Evolutionary conservation across 441 rosid species (phyloP).

Genomic region (Mallotus repandus): DNA sequence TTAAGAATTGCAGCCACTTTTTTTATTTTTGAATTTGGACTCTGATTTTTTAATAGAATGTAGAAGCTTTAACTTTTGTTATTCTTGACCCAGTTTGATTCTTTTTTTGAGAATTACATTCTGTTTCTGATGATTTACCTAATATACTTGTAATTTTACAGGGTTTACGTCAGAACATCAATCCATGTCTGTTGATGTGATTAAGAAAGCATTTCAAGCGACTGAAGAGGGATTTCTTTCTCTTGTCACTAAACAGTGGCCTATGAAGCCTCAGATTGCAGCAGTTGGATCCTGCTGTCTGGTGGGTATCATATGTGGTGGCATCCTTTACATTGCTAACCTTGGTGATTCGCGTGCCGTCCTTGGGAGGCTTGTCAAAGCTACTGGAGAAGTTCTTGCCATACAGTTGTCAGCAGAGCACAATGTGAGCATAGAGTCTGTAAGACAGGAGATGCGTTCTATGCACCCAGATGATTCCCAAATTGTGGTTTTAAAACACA

Average conservation of each 20-base stretch:
- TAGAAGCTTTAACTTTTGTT: not conserved
- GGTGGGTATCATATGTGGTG: constrained; percentile 68
- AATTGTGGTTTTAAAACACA: constrained; percentile 85
- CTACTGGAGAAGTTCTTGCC: constrained; percentile 79
- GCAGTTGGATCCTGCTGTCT: constrained; percentile 97
- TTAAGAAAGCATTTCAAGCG: constrained; percentile 79
- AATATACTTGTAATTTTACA: constrained; percentile 30
- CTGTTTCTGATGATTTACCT: not conserved
- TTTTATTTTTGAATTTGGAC: not conserved
- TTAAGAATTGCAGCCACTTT: not conserved
- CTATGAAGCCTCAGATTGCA: constrained; percentile 78
- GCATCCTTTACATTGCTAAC: constrained; percentile 85
- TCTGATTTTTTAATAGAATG: not conserved
- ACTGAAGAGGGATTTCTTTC: constrained; percentile 91
- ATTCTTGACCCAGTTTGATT: not conserved
- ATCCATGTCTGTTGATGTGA: constrained; percentile 73
- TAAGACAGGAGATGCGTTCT: constrained; percentile 76
- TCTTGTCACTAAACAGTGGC: constrained; percentile 74
- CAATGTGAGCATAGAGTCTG: constrained; percentile 79
- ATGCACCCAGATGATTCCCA: constrained; percentile 88
- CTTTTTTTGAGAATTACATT: not conserved
- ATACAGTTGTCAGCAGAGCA: constrained; percentile 86
- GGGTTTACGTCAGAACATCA: constrained; percentile 84
- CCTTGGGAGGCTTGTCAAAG: constrained; percentile 73
- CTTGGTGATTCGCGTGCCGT: constrained; percentile 93